Evolutionary conservation across 148 eudicot genomes (phyloP).

Genomic region (Rhododendron simsii): DNA sequence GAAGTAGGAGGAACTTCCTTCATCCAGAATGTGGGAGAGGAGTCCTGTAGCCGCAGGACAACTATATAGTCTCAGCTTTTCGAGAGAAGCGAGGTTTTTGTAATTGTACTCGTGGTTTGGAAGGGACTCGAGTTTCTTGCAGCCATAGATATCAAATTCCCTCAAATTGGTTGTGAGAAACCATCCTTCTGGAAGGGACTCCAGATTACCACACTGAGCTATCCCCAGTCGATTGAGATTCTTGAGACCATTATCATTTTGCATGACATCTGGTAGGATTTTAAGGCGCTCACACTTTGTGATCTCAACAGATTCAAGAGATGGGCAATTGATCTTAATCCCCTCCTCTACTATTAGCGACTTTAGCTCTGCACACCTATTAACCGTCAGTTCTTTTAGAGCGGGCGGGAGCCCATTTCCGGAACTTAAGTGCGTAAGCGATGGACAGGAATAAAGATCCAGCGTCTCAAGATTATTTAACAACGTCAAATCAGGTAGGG

Average conservation of each 20-base stretch:
- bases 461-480: neutral
- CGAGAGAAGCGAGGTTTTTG: neutral
- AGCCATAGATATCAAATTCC: fast-evolving
- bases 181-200: constrained; percentile 4
- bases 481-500: neutral
- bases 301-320: neutral
- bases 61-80: neutral
- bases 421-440: neutral
- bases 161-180: neutral
- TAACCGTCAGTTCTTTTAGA: neutral
- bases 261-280: neutral
- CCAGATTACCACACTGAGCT: neutral
- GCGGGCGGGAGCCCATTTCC: neutral
- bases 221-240: neutral
- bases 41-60: neutral
- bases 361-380: neutral
- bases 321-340: neutral
- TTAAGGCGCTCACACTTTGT: fast-evolving
- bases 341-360: neutral
- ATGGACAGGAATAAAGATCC: fast-evolving
- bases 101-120: neutral
- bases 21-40: too few relatives aligned
- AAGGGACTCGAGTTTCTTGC: neutral
- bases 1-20: too few relatives aligned
- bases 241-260: neutral